These are phyloP conservation scores for Sugiyamaella boreocaroliniensis DNA, from an alignment of 805 yeast species.

Conservation along the genomic window DNA sequence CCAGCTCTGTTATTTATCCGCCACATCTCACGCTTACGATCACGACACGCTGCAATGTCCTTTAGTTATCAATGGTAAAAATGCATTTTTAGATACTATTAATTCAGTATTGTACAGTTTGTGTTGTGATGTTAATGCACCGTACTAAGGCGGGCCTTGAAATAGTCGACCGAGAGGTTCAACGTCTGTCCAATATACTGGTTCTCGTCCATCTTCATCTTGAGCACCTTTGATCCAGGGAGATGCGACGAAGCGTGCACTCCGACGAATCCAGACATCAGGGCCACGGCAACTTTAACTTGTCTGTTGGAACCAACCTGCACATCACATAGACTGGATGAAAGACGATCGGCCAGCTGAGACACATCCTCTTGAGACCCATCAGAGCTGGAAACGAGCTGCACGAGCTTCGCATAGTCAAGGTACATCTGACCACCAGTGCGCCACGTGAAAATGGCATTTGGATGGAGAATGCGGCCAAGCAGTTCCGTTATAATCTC, in stretches of 20 bases:
- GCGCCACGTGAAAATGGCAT: conserved; percentile 25
- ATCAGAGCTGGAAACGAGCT: neutral
- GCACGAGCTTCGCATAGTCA: conserved; percentile 21
- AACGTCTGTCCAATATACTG: conserved; percentile 14
- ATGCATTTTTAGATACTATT: conserved; percentile 1
- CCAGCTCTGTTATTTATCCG: neutral
- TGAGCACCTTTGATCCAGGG: conserved; percentile 10
- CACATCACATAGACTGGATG: conserved; percentile 8
- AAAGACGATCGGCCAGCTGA: conserved; percentile 4
- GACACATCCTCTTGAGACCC: conserved; percentile 2
- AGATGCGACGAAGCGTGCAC: conserved; percentile 5
- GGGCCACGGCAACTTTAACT: conserved; percentile 22
- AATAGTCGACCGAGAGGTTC: conserved; percentile 15
- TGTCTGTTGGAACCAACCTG: conserved; percentile 9
- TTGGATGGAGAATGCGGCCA: conserved; percentile 16
- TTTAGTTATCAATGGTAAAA: neutral
- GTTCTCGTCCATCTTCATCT: conserved; percentile 17
- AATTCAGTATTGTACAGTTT: neutral
- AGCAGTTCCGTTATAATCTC: conserved; percentile 22
- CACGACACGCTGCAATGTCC: neutral
- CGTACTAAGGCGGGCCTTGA: conserved; percentile 5
- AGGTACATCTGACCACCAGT: conserved; percentile 34
- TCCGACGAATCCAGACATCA: conserved; percentile 26
- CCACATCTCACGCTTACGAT: too few species aligned
- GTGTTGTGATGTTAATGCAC: neutral